Evolutionary conservation across 192 early-diverging fungal species (phyloP), one percentile per base, ranked within the genome.

Genomic region (Backusella parvicylindrica): DNA sequence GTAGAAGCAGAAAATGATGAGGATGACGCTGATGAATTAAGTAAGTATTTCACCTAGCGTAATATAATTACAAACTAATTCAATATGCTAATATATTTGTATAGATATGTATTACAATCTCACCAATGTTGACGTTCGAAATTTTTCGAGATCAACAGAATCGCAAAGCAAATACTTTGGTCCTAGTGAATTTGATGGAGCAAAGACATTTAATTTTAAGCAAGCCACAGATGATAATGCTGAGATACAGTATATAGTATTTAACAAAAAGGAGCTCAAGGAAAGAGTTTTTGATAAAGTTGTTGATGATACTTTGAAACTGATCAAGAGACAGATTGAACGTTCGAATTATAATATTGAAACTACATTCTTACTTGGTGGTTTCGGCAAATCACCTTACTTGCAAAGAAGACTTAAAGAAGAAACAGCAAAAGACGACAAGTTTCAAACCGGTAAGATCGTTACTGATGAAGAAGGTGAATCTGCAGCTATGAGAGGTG

Each of bases 341-440:
- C 28, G 40, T 47, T 37, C 68, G 0, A 70, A 70, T 7, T 15
- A 18, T 18, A 6, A 41, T 3, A 70, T 70, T 13, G 16, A 16
- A 13, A 21, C 26, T 15, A 70, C 68, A 7, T 70, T 38, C 13
- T 31, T 70, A 12, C 35, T 70, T 30, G 68, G 68, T 15, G 68
- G 68, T 6, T 70, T 70, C 13, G 68, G 68, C 1, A 26, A 15
- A 16, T 70, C 68, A 18, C 68, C 68, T 13, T 70, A 70, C 16
- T 30, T 70, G 2, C 37, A 43, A 47, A 15, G 16, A 26, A 70
- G 3, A 6, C 38, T 70, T 1, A 31, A 40, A 26, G 18, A 40
- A 15, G n/a, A n/a, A n/a, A n/a, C n/a, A n/a, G n/a, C n/a, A n/a
- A 26, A 38, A 4, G 0, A 28, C 5, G 15, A 15, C 2, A 6